Conservation (phyloP, 805 yeast species). For the Saccharomycopsis sp. region DNA sequence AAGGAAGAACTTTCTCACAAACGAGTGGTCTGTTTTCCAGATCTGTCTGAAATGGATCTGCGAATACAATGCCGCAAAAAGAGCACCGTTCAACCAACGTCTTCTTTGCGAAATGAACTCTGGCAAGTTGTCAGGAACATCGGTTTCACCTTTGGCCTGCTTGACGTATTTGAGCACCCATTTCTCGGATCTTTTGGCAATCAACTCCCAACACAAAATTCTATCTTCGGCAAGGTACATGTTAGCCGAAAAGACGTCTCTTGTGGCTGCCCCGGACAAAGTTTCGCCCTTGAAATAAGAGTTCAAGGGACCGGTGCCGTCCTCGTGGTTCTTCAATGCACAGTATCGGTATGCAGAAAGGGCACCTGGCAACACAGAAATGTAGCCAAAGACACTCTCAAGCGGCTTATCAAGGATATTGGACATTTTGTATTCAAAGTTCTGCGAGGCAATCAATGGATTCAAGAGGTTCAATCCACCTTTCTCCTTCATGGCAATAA, state of each 20-base stretch:
- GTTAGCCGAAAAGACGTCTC: slow-evolving; percentile 88
- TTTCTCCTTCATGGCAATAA: slow-evolving; percentile 89
- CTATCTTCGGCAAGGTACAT: slow-evolving; percentile 98
- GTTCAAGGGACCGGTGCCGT: slow-evolving; percentile 86
- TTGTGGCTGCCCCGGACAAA: slow-evolving; percentile 43
- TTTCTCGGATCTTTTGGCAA: slow-evolving; percentile 72
- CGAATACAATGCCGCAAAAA: slow-evolving; percentile 91
- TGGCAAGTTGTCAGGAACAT: slow-evolving; percentile 91
- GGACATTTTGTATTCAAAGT: slow-evolving; percentile 96
- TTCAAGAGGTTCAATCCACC: slow-evolving; percentile 75
- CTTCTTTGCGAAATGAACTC: slow-evolving; percentile 94
- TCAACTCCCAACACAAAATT: slow-evolving; percentile 92
- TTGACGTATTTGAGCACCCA: slow-evolving; percentile 92
- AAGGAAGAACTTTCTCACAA: slow-evolving; percentile 68
- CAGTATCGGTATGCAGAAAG: slow-evolving; percentile 88
- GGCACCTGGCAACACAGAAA: slow-evolving; percentile 93
- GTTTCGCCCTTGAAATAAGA: slow-evolving; percentile 89
- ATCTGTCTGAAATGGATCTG: slow-evolving; percentile 79
- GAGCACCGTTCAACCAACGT: slow-evolving; percentile 97
- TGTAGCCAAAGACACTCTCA: slow-evolving; percentile 89
- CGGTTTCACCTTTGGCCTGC: slow-evolving; percentile 93
- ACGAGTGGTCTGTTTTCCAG: slow-evolving; percentile 84
- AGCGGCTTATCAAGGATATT: slow-evolving; percentile 91
- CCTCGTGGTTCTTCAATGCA: slow-evolving; percentile 77
- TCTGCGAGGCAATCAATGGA: slow-evolving; percentile 93